Percentiles rank a stretch among this genome's conserved stretches.
These are phyloP conservation scores for Diphasiastrum complanatum DNA, from an alignment of 83 land plant genomes.

Conservation along the genomic window DNA sequence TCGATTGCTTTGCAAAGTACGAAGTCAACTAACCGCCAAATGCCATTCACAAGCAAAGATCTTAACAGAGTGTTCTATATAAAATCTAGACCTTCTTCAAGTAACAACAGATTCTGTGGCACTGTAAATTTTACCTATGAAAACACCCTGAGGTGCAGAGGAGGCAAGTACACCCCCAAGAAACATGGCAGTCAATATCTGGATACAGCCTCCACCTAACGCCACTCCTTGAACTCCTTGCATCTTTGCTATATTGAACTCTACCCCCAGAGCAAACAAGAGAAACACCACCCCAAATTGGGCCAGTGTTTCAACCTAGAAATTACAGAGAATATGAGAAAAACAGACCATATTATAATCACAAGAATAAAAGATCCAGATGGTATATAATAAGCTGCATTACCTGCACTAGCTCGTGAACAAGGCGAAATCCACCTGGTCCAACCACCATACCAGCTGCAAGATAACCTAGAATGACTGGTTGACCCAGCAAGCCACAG, in stretches of 20 bases:
- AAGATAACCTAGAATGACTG: conserved; percentile 14
- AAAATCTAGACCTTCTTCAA: too few relatives aligned
- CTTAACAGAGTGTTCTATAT: background rate
- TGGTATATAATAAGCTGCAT: too few relatives aligned
- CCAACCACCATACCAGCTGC: conserved; percentile 15
- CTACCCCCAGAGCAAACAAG: conserved; percentile 9
- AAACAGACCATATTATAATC: too few relatives aligned
- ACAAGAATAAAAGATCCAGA: too few relatives aligned
- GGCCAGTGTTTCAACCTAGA: conserved; percentile 13
- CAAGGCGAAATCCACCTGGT: conserved; percentile 13
- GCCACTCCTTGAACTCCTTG: conserved; percentile 15
- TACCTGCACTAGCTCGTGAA: conserved; percentile 17
- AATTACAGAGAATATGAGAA: background rate
- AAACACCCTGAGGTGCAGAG: conserved; percentile 6
- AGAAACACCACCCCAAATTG: conserved; percentile 11
- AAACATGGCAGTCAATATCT: conserved; percentile 4
- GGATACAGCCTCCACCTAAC: conserved; percentile 10
- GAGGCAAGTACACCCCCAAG: conserved; percentile 5
- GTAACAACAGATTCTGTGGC: too few relatives aligned
- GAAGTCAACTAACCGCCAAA: background rate
- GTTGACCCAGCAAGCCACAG: conserved; percentile 7
- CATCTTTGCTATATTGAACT: conserved; percentile 13
- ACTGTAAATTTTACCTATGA: background rate
- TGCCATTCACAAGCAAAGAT: background rate
- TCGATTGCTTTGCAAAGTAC: background rate